Conservation (phyloP, 495 filamentous ascomycete species). For the Tricharina praecox region DNA sequence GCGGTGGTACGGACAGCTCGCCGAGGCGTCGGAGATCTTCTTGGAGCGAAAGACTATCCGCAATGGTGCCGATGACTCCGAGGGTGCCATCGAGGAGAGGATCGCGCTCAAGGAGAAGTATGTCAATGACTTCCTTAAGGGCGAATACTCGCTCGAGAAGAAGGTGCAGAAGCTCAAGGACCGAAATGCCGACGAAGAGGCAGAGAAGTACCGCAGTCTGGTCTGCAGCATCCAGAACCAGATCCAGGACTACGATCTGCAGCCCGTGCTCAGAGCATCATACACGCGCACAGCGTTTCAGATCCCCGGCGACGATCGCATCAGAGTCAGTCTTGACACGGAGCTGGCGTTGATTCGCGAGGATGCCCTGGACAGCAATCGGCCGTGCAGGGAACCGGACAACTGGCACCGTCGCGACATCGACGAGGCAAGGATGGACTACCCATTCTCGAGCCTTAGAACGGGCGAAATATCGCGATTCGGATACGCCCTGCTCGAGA, state of each 20-base stretch:
- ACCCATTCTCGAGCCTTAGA: slow-evolving; percentile 66
- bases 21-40: slow-evolving; percentile 55
- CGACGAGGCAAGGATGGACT: slow-evolving; percentile 63
- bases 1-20: slow-evolving; percentile 80
- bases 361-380: slow-evolving; percentile 63
- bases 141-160: slow-evolving; percentile 85
- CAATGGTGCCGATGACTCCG: slow-evolving; percentile 39
- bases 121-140: slow-evolving; percentile 69
- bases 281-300: slow-evolving; percentile 94
- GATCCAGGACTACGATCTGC: slow-evolving; percentile 56
- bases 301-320: slow-evolving; percentile 78
- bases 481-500: slow-evolving; percentile 79
- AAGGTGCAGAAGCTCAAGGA: slow-evolving; percentile 63
- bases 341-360: slow-evolving; percentile 84
- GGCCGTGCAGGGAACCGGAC: slow-evolving; percentile 71
- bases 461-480: slow-evolving; percentile 87
- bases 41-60: slow-evolving; percentile 81
- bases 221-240: slow-evolving; percentile 67
- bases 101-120: slow-evolving; percentile 88
- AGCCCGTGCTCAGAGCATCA: slow-evolving; percentile 77
- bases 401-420: slow-evolving; percentile 88
- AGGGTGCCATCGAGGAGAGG: slow-evolving; percentile 42
- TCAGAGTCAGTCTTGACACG: slow-evolving; percentile 84
- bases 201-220: slow-evolving; percentile 50
- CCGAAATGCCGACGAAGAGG: slow-evolving; percentile 41